Evolutionary conservation across 768 basidiomycete species (phyloP).

Genomic region (Lactifluus volemus): DNA sequence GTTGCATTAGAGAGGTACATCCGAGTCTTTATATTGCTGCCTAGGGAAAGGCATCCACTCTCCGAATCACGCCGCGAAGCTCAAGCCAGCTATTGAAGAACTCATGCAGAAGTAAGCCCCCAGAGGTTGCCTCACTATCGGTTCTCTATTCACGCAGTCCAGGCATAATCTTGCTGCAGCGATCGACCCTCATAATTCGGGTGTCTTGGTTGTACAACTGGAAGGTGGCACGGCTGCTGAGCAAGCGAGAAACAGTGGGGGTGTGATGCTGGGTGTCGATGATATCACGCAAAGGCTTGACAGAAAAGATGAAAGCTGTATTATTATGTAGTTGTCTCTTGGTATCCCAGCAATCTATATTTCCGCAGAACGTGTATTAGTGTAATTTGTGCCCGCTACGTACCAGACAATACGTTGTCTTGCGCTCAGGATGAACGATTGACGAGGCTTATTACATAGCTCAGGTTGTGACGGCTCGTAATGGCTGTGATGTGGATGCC

Average conservation of each 20-base stretch:
- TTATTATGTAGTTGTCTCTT: slow-evolving; percentile 46
- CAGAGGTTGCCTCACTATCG: not conserved
- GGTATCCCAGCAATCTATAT: not conserved
- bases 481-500: not conserved
- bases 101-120: slow-evolving; percentile 67
- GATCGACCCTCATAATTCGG: slow-evolving; percentile 72
- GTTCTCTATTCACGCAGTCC: not conserved
- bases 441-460: no score
- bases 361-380: not conserved
- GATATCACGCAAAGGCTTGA: slow-evolving; percentile 51
- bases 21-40: not conserved
- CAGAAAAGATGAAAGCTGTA: slow-evolving; percentile 44
- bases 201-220: slow-evolving; percentile 76
- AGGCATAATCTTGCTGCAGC: slow-evolving; percentile 68
- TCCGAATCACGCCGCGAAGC: slow-evolving; percentile 62
- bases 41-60: slow-evolving; percentile 86
- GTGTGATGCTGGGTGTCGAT: slow-evolving; percentile 41
- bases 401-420: not conserved
- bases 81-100: slow-evolving; percentile 87
- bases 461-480: not conserved
- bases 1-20: not conserved
- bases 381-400: not conserved
- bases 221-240: slow-evolving; percentile 32
- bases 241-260: slow-evolving; percentile 17
- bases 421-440: not conserved